Evolutionary conservation across 2,329 filamentous ascomycete genomes (phyloP), one percentile per base, ranked within the genome.

Genomic region (Beauveria varroae): DNA sequence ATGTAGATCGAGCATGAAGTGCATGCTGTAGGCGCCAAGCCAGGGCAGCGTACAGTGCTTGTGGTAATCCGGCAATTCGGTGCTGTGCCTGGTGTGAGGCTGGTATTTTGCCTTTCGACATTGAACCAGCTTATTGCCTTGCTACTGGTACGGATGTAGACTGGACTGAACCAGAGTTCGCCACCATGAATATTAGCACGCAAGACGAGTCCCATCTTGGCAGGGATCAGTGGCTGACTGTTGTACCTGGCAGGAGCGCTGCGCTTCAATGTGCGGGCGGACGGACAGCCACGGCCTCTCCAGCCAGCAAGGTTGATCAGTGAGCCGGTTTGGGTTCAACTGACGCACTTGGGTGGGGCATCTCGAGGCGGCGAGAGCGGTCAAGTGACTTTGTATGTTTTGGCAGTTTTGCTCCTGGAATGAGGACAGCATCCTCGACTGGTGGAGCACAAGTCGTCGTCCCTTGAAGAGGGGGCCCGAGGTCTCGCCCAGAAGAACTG

Each of bases 311-410:
- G 54, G 54, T 57, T 34, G 30, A 14, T 34, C 30, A 34, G 30
- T 47, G 41, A 57, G 18, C 28, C 28, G 9, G 44, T 18, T 24
- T 57, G 41, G 54, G 44, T 24, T 24, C 54, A 40, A 43, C 57
- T 60, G 57, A 60, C 57, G 41, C 57, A 60, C 40, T 9, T 44
- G 2, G 14, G 44, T 41, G 55, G 55, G 24, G 20, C 7, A 6
- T n/a, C 28, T 24, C 37, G 24, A 59, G 47, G 22, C 47, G 41
- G 24, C 46, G 53, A 46, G 50, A 57, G 60, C 60, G 60, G 60
- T 61, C 60, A 61, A 61, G 46, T 61, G 60, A 61, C 60, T 44
- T 34, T 52, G 24, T 41, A 49, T 54, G 34, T 22, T 61, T 51
- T 55, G 50, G 30, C 30, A 34, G 30, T 34, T 34, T 34, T 14